Evolutionary conservation across 805 yeast species (phyloP).

Genomic region (Citeromyces matritensis): DNA sequence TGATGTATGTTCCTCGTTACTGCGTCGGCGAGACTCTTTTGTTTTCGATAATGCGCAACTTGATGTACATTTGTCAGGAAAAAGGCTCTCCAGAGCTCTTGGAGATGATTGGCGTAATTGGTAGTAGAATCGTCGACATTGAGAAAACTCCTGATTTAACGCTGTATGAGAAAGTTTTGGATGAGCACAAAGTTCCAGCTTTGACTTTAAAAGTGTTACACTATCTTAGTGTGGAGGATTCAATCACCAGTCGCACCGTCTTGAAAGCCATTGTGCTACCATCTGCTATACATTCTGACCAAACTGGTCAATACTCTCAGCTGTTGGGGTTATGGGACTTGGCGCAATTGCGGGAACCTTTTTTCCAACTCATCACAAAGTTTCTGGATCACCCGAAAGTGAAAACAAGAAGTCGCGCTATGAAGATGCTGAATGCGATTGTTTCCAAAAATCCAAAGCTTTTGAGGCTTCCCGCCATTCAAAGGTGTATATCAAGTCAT

Average conservation of each 20-base stretch:
- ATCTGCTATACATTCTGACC: too few relatives aligned
- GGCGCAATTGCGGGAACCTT: slow-evolving; percentile 26
- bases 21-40: slow-evolving; percentile 40
- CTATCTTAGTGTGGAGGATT: too few relatives aligned
- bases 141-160: slow-evolving; percentile 7
- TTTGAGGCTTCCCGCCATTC: slow-evolving; percentile 32
- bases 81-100: slow-evolving; percentile 23
- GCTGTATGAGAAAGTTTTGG: not conserved
- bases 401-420: slow-evolving; percentile 45
- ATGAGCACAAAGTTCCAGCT: too few relatives aligned
- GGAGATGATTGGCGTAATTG: slow-evolving; percentile 50
- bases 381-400: slow-evolving; percentile 32
- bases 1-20: slow-evolving; percentile 46
- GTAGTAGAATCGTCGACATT: slow-evolving; percentile 27
- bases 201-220: too few relatives aligned
- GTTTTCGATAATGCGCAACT: slow-evolving; percentile 23
- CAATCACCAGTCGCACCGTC: too few relatives aligned
- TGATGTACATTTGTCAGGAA: slow-evolving; percentile 24
- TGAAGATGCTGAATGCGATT: slow-evolving; percentile 43
- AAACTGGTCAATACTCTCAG: too few relatives aligned
- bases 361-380: slow-evolving; percentile 31
- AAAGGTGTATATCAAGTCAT: slow-evolving; percentile 30
- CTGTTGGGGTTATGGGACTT: not conserved
- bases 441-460: slow-evolving; percentile 37
- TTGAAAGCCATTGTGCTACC: too few relatives aligned